Evolutionary conservation across 192 early-diverging fungal genomes (phyloP).

Genomic region (Coemansia guatemalensis): DNA sequence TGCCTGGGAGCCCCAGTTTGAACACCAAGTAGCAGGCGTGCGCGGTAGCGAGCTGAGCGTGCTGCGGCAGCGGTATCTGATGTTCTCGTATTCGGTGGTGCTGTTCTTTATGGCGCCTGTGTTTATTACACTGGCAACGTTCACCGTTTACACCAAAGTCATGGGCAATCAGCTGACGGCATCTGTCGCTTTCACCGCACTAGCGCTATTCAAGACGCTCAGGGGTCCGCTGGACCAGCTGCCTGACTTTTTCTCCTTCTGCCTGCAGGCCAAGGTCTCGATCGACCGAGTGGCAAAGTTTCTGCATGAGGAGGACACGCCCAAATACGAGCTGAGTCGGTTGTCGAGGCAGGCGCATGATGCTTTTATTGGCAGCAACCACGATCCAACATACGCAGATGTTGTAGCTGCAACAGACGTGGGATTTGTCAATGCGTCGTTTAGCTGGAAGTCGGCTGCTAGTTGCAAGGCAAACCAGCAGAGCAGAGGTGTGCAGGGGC

Average conservation of each 20-base stretch:
- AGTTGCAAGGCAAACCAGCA: background rate
- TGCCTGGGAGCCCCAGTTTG: slow-evolving; percentile 77
- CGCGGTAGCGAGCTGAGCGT: slow-evolving; percentile 62
- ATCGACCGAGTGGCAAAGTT: slow-evolving; percentile 72
- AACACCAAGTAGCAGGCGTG: slow-evolving; percentile 62
- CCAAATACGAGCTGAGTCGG: slow-evolving; percentile 39
- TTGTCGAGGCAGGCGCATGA: slow-evolving; percentile 18
- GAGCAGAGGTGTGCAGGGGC: background rate
- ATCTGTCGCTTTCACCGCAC: slow-evolving; percentile 66
- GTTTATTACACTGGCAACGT: slow-evolving; percentile 61
- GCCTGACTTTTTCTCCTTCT: slow-evolving; percentile 60
- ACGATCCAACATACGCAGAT: slow-evolving; percentile 34
- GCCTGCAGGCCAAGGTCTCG: slow-evolving; percentile 65
- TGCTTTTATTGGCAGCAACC: slow-evolving; percentile 8
- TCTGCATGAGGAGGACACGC: slow-evolving; percentile 70
- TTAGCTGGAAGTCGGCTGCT: slow-evolving; percentile 57
- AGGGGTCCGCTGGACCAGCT: slow-evolving; percentile 52
- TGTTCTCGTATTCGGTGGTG: slow-evolving; percentile 49
- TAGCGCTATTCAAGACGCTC: slow-evolving; percentile 69
- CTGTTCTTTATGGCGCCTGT: slow-evolving; percentile 61
- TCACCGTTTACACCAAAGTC: slow-evolving; percentile 64
- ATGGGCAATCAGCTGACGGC: slow-evolving; percentile 60
- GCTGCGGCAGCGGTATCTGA: slow-evolving; percentile 43
- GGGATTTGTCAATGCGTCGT: slow-evolving; percentile 71
- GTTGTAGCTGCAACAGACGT: slow-evolving; percentile 49